These are phyloP conservation scores for Domatiomyces catenatus DNA, from an alignment of 2,329 filamentous ascomycete species.

Conservation along the genomic window DNA sequence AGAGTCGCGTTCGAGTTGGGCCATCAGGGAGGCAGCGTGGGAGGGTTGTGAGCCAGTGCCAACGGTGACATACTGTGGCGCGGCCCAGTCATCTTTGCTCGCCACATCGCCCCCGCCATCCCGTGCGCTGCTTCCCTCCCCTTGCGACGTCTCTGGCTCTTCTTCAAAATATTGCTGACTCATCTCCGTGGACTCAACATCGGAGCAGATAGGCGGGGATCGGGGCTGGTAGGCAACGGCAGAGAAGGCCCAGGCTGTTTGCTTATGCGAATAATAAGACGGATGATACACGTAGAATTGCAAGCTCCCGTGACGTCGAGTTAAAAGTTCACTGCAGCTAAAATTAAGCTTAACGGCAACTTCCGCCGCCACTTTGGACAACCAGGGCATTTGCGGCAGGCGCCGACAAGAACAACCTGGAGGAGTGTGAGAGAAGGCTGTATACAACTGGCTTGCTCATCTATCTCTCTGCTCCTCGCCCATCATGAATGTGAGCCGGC, in stretches of 20 bases:
- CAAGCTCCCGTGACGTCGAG: too few species aligned
- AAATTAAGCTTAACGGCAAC: background rate
- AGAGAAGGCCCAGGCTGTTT: background rate
- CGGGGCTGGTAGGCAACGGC: background rate
- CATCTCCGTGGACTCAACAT: background rate
- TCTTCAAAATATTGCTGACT: constrained; percentile 1
- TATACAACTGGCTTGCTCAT: background rate
- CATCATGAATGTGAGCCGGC: constrained; percentile 27
- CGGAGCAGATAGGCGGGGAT: background rate
- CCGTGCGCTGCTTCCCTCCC: background rate
- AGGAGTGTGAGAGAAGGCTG: background rate
- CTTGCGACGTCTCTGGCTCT: background rate
- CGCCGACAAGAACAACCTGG: background rate
- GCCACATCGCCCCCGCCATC: background rate
- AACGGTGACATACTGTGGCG: constrained; percentile 70
- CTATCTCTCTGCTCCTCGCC: background rate
- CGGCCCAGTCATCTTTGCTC: background rate
- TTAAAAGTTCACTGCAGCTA: background rate
- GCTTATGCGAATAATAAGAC: background rate
- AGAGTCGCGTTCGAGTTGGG: constrained; percentile 72
- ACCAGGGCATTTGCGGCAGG: background rate
- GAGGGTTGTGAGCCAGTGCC: constrained; percentile 68
- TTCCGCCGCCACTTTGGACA: background rate
- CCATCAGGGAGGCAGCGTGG: constrained; percentile 65
- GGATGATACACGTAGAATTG: background rate